Base-by-base conservation (phyloP, 768 basidiomycete genomes). In the Sarcomyxa edulis region DNA sequence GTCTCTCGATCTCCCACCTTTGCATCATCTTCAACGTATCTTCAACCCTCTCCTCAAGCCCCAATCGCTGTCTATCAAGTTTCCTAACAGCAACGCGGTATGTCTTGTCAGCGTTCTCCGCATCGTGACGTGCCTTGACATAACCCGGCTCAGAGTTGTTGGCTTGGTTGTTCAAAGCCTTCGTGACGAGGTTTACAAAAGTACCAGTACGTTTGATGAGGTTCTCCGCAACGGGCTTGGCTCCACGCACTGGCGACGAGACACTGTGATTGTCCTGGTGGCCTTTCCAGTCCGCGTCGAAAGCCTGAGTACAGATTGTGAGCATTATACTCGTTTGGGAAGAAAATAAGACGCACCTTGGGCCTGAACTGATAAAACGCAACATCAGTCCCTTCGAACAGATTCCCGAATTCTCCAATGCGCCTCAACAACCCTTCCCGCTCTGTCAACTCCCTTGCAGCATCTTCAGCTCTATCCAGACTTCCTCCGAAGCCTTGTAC, bases 281-380 rank as follows among this genome's bases (percentile, higher is more conserved):
- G n/a, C 18, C 55, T 53, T 8, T 52, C 49, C n/a, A 59, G 47
- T n/a, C n/a, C n/a, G 84, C 56, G 37, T 75, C 71, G 51, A 85
- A 87, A 3, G 83, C 82, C 77, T 81, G 31, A 6, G 20, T 23
- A 21, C 35, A 40, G 3, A 30, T 26, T 19, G n/a, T 15, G 8
- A 14, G 12, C 24, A 12, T 12, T 23, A 16, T 11, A 19, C 10
- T 24, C 10, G 22, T 15, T 8, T 22, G n/a, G 25, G 28, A 24
- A 14, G 20, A 12, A 8, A 39, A 19, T 14, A 35, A 15, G 9
- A 51, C 65, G 3, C 42, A 85, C 87, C 72, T 84, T 88, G 15
- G 81, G 76, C 11, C 88, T 67, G 64, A 92, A 90, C 56, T 91
- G 89, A 55, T 84, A 92, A 53, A 73, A 90, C 1, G 84, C 85